phyloP scores from a whole-genome alignment of 805 yeast genomes.

The Candida xyloterini region DNA sequence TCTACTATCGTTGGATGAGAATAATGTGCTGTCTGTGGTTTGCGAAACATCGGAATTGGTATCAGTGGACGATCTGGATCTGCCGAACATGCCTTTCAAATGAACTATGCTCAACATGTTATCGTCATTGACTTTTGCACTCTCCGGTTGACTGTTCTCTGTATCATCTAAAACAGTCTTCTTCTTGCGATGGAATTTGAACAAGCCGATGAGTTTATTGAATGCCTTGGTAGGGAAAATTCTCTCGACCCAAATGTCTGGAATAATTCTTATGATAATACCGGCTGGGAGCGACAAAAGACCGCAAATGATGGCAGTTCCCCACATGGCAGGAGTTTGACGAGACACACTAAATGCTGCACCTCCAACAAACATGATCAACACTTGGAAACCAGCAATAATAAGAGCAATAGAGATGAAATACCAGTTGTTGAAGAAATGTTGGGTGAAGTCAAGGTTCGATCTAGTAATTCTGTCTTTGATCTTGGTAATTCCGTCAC shows the following conservation, averaged over 20 bases:
- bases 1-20: constrained; percentile 7
- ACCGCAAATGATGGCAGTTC: constrained; percentile 79
- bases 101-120: constrained; percentile 18
- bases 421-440: constrained; percentile 77
- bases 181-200: constrained; percentile 17
- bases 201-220: constrained; percentile 28
- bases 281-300: constrained; percentile 80
- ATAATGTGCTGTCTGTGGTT: constrained; percentile 21
- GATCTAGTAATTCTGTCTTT: constrained; percentile 56
- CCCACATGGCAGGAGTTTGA: constrained; percentile 89
- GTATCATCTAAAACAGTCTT: constrained; percentile 8
- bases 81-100: constrained; percentile 11
- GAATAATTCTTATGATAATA: constrained; percentile 67
- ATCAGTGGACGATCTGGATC: constrained; percentile 22
- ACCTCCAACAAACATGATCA: constrained; percentile 97
- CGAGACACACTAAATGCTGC: constrained; percentile 82
- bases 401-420: constrained; percentile 69
- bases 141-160: constrained; percentile 8
- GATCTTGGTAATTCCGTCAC: constrained; percentile 59
- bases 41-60: constrained; percentile 15
- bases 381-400: constrained; percentile 79
- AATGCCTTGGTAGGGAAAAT: constrained; percentile 63
- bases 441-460: constrained; percentile 79
- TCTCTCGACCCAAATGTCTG: constrained; percentile 69
- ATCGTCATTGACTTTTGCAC: constrained; percentile 16